Evolutionary conservation across 352 stramenopile species (phyloP).

Genomic region (Pythium inflatum): DNA sequence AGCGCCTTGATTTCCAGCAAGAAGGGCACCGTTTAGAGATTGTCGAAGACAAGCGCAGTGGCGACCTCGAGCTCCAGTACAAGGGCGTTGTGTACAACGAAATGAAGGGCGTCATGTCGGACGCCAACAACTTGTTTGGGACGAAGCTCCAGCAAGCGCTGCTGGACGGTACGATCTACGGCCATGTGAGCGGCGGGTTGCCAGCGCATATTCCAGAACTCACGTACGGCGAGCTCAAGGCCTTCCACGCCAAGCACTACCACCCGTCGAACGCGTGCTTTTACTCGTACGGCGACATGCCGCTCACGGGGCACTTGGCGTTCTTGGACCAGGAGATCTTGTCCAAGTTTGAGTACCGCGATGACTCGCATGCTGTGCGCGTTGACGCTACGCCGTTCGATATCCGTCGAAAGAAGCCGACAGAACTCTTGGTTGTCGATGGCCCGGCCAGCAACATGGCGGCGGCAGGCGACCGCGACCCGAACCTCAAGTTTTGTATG

Average conservation of each 20-base stretch:
- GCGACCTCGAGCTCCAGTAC: conserved; percentile 56
- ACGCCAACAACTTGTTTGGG: conserved; percentile 92
- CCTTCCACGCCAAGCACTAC: conserved; percentile 86
- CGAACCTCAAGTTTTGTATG: conserved; percentile 83
- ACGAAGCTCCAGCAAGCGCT: conserved; percentile 91
- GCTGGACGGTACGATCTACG: conserved; percentile 89
- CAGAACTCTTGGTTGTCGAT: conserved; percentile 47
- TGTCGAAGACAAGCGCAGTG: conserved; percentile 34
- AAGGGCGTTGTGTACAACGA: conserved; percentile 99
- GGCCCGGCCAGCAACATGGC: conserved; percentile 69
- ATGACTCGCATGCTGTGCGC: conserved; percentile 49
- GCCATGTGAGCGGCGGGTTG: conserved; percentile 81
- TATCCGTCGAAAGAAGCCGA: conserved; percentile 29
- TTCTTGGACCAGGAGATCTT: conserved; percentile 79
- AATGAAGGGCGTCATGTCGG: conserved; percentile 99
- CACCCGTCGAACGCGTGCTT: conserved; percentile 90
- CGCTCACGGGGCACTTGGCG: conserved; percentile 72
- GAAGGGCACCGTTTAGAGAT: conserved; percentile 82
- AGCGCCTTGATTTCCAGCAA: conserved; percentile 74
- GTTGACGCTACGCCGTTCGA: conserved; percentile 49
- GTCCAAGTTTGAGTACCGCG: conserved; percentile 62
- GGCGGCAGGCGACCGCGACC: conserved; percentile 42
- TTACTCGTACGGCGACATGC: conserved; percentile 90
- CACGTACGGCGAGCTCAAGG: conserved; percentile 75
- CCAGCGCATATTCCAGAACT: conserved; percentile 72